Conservation (phyloP, 768 basidiomycete species). For the Ramaria sp. region DNA sequence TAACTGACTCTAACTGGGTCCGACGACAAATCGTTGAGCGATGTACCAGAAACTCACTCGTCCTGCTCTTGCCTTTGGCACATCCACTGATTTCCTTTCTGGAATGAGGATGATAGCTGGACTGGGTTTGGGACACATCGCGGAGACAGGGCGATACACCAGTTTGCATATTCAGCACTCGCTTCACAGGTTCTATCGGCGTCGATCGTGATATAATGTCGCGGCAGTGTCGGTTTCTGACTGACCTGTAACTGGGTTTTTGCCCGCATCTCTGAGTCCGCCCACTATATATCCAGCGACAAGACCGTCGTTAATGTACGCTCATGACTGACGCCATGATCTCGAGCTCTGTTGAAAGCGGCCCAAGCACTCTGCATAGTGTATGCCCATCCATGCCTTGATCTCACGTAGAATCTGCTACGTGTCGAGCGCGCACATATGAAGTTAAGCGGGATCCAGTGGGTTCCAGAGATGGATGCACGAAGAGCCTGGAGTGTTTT, state of each 20-base stretch:
- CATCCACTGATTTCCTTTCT: conserved; percentile 36
- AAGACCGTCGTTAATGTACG: too few relatives aligned
- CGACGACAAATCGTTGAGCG: conserved; percentile 44
- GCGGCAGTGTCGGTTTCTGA: neutral
- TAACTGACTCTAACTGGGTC: conserved; percentile 53
- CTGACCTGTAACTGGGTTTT: neutral
- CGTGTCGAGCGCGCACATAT: too few relatives aligned
- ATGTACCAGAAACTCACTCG: conserved; percentile 36
- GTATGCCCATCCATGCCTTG: too few relatives aligned
- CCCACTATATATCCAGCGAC: too few relatives aligned
- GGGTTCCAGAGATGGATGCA: conserved; percentile 2
- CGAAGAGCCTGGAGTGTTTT: conserved; percentile 1
- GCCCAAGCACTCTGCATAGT: too few relatives aligned
- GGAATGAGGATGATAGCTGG: conserved; percentile 22
- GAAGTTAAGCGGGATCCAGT: too few relatives aligned
- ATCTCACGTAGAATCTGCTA: too few relatives aligned
- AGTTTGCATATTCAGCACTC: neutral
- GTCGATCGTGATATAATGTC: neutral
- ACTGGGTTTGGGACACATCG: conserved; percentile 43
- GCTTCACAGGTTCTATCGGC: conserved; percentile 7
- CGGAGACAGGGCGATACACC: conserved; percentile 35
- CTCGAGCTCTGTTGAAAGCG: too few relatives aligned
- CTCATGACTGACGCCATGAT: too few relatives aligned
- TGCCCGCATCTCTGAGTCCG: too few relatives aligned
- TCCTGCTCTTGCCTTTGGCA: conserved; percentile 20